phyloP scores from a whole-genome alignment of 2,329 filamentous ascomycete species.

The Penicillium fuscoglaucum region DNA sequence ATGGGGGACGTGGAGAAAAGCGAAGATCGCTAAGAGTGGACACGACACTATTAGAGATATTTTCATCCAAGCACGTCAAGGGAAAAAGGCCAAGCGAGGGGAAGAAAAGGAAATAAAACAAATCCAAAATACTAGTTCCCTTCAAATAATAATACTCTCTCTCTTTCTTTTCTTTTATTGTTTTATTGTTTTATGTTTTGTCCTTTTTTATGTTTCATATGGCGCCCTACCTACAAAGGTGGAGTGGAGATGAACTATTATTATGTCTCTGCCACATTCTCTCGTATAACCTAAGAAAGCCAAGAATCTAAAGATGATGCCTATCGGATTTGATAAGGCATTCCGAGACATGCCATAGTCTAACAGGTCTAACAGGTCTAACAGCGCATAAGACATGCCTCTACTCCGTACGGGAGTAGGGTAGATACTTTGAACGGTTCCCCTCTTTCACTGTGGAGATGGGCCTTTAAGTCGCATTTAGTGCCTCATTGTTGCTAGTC shows the following conservation, averaged over 20 bases:
- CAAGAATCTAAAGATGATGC: background rate
- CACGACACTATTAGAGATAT: background rate
- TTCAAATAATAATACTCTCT: background rate
- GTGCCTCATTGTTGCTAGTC: background rate
- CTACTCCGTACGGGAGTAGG: too few relatives aligned
- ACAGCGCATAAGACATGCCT: constrained; percentile 4
- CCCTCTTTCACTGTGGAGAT: background rate
- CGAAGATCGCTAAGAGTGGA: constrained; percentile 3
- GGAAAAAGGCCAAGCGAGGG: background rate
- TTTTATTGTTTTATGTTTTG: too few relatives aligned
- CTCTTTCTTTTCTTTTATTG: background rate
- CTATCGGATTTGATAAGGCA: background rate
- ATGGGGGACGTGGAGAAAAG: constrained; percentile 3
- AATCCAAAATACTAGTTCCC: background rate
- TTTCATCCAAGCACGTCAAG: background rate
- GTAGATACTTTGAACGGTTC: background rate
- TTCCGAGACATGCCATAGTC: constrained; percentile 1
- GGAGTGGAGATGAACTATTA: background rate
- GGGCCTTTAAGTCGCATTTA: background rate
- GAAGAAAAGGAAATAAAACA: background rate
- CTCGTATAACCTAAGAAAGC: constrained; percentile 3
- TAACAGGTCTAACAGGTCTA: background rate
- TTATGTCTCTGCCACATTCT: background rate
- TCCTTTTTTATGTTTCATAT: background rate
- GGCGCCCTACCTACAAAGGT: background rate